phyloP scores from a whole-genome alignment of 1,284 basidiomycete genomes.

The Athelia psychrophila region DNA sequence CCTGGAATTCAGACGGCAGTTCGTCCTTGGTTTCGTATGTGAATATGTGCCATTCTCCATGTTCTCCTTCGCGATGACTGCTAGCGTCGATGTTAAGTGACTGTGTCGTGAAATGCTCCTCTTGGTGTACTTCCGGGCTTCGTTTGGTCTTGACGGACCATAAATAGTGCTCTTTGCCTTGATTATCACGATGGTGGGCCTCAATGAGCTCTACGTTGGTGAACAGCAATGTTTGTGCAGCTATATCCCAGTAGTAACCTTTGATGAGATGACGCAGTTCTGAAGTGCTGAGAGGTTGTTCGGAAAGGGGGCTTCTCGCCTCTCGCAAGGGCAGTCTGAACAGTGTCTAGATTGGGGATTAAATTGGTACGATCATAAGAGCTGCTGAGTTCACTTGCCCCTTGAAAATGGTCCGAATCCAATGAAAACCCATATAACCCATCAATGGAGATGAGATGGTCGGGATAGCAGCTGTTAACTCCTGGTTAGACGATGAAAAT shows the following conservation, averaged over 20 bases:
- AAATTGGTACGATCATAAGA: not conserved
- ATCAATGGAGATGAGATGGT: constrained; percentile 35
- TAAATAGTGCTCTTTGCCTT: not conserved
- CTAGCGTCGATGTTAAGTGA: not conserved
- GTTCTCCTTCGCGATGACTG: not conserved
- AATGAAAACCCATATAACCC: constrained; percentile 37
- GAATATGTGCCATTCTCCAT: constrained; percentile 3
- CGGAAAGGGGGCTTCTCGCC: constrained; percentile 6
- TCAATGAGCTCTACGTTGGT: constrained; percentile 12
- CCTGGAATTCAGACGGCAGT: constrained; percentile 5
- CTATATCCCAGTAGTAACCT: constrained; percentile 11
- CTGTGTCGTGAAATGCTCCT: not conserved
- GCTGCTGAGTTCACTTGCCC: constrained; percentile 27
- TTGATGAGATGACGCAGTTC: constrained; percentile 11
- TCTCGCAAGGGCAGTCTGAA: constrained; percentile 39
- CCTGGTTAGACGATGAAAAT: not conserved
- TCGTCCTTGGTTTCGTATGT: not conserved
- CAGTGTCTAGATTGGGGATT: constrained; percentile 40
- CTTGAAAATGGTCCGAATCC: constrained; percentile 27
- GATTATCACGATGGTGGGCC: constrained; percentile 1
- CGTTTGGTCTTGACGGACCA: not conserved
- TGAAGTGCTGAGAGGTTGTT: constrained; percentile 2
- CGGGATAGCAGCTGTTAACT: constrained; percentile 33
- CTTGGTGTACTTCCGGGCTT: not conserved
- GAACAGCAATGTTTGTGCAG: constrained; percentile 14